These are phyloP conservation scores for Suillus subluteus DNA, from an alignment of 768 basidiomycete genomes.

Conservation along the genomic window DNA sequence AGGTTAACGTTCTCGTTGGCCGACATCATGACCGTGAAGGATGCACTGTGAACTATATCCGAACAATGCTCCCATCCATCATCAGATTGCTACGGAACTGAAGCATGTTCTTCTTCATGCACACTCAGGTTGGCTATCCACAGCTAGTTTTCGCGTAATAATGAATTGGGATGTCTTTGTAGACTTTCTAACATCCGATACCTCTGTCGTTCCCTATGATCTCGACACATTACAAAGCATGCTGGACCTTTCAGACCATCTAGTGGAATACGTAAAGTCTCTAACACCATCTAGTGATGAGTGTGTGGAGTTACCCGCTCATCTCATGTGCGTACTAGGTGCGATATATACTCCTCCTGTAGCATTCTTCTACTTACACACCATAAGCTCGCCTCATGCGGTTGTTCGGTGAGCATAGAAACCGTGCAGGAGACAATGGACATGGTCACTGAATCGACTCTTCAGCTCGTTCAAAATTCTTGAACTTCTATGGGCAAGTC, in stretches of 20 bases:
- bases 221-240: constrained; percentile 8
- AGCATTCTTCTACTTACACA: constrained; percentile 6
- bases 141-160: not conserved
- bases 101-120: constrained; percentile 10
- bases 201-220: constrained; percentile 15
- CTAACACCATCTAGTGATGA: not conserved
- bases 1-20: constrained; percentile 1
- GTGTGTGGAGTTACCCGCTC: constrained; percentile 2
- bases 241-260: constrained; percentile 7
- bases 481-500: constrained; percentile 41
- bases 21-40: constrained; percentile 5
- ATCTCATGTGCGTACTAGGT: constrained; percentile 15
- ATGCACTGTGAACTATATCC: constrained; percentile 13
- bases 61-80: not conserved
- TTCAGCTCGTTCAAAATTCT: constrained; percentile 33
- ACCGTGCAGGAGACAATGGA: constrained; percentile 8
- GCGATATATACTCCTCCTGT: not conserved
- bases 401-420: constrained; percentile 12
- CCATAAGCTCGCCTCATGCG: constrained; percentile 7
- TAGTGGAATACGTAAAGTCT: constrained; percentile 5
- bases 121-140: not conserved
- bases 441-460: not conserved
- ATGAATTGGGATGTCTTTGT: not conserved
- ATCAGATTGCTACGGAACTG: constrained; percentile 2
- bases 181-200: constrained; percentile 15